These are phyloP conservation scores for Pleurotus cornucopiae DNA, from an alignment of 768 basidiomycete species.

Conservation along the genomic window DNA sequence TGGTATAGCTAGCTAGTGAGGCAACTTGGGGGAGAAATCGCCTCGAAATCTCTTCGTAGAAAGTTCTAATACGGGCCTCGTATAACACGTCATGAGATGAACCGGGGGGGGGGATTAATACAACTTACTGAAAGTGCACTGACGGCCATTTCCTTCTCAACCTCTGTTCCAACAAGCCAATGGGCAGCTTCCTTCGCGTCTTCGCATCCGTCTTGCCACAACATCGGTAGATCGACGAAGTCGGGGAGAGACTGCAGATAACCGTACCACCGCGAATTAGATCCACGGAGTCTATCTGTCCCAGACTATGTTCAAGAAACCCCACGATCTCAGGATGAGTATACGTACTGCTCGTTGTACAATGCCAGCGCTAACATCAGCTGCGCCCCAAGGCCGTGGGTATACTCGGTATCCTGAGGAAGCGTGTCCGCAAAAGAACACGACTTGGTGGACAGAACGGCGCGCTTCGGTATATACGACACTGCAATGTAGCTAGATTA, in stretches of 20 bases:
- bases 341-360: conserved; percentile 57
- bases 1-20: conserved; percentile 38
- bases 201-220: conserved; percentile 40
- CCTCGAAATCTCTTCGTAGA: conserved; percentile 31
- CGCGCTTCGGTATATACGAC: conserved; percentile 57
- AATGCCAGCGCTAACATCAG: conserved; percentile 61
- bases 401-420: conserved; percentile 26
- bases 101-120: background rate
- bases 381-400: conserved; percentile 54
- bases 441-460: conserved; percentile 57
- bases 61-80: conserved; percentile 30
- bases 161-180: conserved; percentile 44
- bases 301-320: too few relatives aligned
- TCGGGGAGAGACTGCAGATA: conserved; percentile 66
- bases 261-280: conserved; percentile 53
- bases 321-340: background rate
- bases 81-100: background rate
- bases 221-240: conserved; percentile 52
- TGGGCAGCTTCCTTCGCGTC: conserved; percentile 27
- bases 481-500: conserved; percentile 33
- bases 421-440: conserved; percentile 46
- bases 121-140: background rate
- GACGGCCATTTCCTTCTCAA: conserved; percentile 12
- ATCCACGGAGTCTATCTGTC: conserved; percentile 39
- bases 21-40: conserved; percentile 12